These are phyloP conservation scores for Aspergillus sp. DNA, from an alignment of 2,329 filamentous ascomycete species.

Conservation along the genomic window DNA sequence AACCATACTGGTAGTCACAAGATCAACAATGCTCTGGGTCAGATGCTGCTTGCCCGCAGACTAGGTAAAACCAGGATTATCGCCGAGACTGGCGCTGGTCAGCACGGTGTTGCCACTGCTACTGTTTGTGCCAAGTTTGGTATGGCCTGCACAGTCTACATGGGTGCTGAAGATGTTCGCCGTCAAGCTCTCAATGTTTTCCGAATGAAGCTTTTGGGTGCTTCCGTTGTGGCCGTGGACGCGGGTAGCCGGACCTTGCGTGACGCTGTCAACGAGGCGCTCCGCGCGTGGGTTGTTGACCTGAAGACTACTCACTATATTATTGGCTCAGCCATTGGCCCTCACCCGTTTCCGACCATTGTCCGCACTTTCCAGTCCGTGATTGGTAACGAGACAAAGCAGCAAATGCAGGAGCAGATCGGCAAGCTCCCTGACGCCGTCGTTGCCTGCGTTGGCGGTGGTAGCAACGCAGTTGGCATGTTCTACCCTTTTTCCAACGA, in stretches of 20 bases:
- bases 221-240: conserved; percentile 85
- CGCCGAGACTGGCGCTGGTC: conserved; percentile 92
- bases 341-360: conserved; percentile 95
- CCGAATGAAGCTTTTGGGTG: conserved; percentile 92
- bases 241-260: conserved; percentile 76
- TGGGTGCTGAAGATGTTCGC: conserved; percentile 96
- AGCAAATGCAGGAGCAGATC: conserved; percentile 75
- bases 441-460: conserved; percentile 91
- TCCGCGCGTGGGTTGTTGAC: conserved; percentile 87
- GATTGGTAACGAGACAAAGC: conserved; percentile 89
- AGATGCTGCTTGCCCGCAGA: conserved; percentile 75
- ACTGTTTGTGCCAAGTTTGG: conserved; percentile 97
- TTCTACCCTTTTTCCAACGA: conserved; percentile 94
- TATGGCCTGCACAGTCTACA: conserved; percentile 96
- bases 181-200: conserved; percentile 97
- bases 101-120: conserved; percentile 95
- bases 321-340: conserved; percentile 93
- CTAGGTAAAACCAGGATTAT: conserved; percentile 96
- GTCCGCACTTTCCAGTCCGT: conserved; percentile 96
- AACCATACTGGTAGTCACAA: conserved; percentile 98
- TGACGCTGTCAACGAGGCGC: conserved; percentile 88
- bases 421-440: conserved; percentile 92
- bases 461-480: conserved; percentile 93
- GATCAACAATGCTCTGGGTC: conserved; percentile 97
- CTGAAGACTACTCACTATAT: conserved; percentile 96